These are phyloP conservation scores for Handroanthus guayacan DNA, from an alignment of 257 asterid species.

Conservation along the genomic window DNA sequence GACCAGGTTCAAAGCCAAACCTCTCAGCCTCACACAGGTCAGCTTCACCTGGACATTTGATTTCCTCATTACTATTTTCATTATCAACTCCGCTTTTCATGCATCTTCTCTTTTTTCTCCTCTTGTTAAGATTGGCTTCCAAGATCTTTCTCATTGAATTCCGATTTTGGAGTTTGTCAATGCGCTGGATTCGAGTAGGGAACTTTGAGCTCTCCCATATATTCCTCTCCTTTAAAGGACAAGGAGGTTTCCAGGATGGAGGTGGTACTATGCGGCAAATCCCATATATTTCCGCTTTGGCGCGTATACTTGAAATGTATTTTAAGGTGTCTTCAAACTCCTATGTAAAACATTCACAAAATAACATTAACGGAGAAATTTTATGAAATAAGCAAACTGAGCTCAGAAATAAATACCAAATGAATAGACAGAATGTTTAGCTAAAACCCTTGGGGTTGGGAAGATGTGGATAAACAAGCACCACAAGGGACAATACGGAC, in stretches of 20 bases:
- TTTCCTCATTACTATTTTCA: slow-evolving; percentile 59
- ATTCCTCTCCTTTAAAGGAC: slow-evolving; percentile 72
- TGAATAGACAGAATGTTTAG: slow-evolving; percentile 19
- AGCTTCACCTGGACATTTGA: slow-evolving; percentile 50
- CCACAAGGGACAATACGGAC: slow-evolving; percentile 44
- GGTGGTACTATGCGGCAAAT: slow-evolving; percentile 99
- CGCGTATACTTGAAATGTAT: slow-evolving; percentile 82
- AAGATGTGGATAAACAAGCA: slow-evolving; percentile 25
- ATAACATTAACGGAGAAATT: slow-evolving; percentile 23
- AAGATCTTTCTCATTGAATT: slow-evolving; percentile 64
- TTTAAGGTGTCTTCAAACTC: slow-evolving; percentile 89
- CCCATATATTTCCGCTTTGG: slow-evolving; percentile 85
- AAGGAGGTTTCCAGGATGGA: slow-evolving; percentile 94
- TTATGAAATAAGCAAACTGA: slow-evolving; percentile 2
- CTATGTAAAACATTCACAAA: slow-evolving; percentile 48
- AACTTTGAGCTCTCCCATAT: slow-evolving; percentile 79
- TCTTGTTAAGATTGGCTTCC: slow-evolving; percentile 65
- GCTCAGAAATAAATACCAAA: not conserved
- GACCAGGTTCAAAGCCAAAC: slow-evolving; percentile 98
- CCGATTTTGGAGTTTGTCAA: slow-evolving; percentile 95
- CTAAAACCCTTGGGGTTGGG: slow-evolving; percentile 11
- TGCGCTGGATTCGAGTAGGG: slow-evolving; percentile 83
- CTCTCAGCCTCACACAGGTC: slow-evolving; percentile 62
- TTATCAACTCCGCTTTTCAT: slow-evolving; percentile 57
- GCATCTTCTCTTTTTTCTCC: slow-evolving; percentile 77